These are phyloP conservation scores for Boletus subcaerulescens DNA, from an alignment of 768 basidiomycete species.

Conservation along the genomic window DNA sequence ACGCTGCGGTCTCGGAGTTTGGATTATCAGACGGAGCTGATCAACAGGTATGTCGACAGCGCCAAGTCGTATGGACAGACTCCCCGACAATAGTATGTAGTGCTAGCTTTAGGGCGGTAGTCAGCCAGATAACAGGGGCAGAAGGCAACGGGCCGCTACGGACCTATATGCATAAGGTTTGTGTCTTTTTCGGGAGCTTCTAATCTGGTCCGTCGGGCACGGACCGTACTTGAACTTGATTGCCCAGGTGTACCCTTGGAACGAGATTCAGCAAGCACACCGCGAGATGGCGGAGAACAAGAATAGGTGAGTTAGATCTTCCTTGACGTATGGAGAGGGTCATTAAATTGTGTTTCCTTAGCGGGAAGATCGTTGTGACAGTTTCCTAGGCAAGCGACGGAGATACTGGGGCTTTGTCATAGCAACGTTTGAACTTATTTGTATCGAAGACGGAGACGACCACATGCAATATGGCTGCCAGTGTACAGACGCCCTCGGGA, in stretches of 20 bases:
- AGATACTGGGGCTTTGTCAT: slow-evolving; percentile 4
- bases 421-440: slow-evolving; percentile 8
- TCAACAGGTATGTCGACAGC: slow-evolving; percentile 44
- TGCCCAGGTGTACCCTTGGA: slow-evolving; percentile 73
- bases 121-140: slow-evolving; percentile 56
- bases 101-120: slow-evolving; percentile 53
- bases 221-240: slow-evolving; percentile 1
- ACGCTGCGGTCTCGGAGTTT: slow-evolving; percentile 73
- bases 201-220: slow-evolving; percentile 11
- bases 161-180: slow-evolving; percentile 76
- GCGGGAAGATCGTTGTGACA: slow-evolving; percentile 33
- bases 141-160: slow-evolving; percentile 59
- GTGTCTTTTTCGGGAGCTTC: slow-evolving; percentile 16
- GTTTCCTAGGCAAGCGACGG: slow-evolving; percentile 20
- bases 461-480: neutral
- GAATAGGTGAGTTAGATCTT: slow-evolving; percentile 39
- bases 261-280: slow-evolving; percentile 75
- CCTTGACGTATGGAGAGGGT: neutral
- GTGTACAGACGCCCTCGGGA: too few relatives aligned
- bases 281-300: slow-evolving; percentile 79
- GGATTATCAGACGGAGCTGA: slow-evolving; percentile 76
- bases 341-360: slow-evolving; percentile 5
- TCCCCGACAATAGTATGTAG: slow-evolving; percentile 3
- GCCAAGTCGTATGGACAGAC: neutral
- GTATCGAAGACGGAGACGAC: neutral